Base-by-base conservation (phyloP, 257 asterid species). In the Scutellaria barbata region DNA sequence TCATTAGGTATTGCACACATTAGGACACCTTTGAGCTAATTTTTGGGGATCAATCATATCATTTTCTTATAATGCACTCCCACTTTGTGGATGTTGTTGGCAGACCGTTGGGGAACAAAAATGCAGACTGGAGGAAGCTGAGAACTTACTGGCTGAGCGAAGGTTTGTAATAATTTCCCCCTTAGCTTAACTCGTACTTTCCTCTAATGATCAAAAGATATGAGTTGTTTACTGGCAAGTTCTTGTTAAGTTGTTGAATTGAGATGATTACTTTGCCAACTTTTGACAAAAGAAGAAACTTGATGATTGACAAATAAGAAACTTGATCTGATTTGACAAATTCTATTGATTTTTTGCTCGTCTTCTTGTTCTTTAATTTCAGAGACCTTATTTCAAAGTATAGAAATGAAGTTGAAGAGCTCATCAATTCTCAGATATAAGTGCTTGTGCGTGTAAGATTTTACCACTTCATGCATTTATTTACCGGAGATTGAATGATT, bases 91-190 rank as follows among this genome's bases (percentile, higher is more conserved):
- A 3, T 18, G 57, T 16, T 60, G 14, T 72, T 63, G 73, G 6
- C 88, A 94, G 99, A 88, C 95, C 11, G 91, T 91, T 70, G 96
- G 86, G 81, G 96, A 83, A 52, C 99, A 91, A 74, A 94, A 87
- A 71, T 86, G 50, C 54, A 85, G 68, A 78, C 80, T 85, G 72
- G 92, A 81, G 83, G 95, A 86, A 76, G 76, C 87, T 18, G 87
- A 84, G 63, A 84, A 80, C 68, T 65, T 86, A 64, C 71, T 87
- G 72, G 78, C 77, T 54, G 88, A 86, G 51, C 81, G 97, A 71
- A 90, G 97, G 96, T 89, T 48, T 74, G 78, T 33, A 41, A 46
- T 14, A 50, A 51, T 16, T 55, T 33, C 42, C 30, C 51, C 69
- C 33, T 35, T 63, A 8, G 12, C 58, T 42, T 41, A 71, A 8